Evolutionary conservation across 1,284 basidiomycete genomes (phyloP).

Genomic region (Inonotus hispidus): DNA sequence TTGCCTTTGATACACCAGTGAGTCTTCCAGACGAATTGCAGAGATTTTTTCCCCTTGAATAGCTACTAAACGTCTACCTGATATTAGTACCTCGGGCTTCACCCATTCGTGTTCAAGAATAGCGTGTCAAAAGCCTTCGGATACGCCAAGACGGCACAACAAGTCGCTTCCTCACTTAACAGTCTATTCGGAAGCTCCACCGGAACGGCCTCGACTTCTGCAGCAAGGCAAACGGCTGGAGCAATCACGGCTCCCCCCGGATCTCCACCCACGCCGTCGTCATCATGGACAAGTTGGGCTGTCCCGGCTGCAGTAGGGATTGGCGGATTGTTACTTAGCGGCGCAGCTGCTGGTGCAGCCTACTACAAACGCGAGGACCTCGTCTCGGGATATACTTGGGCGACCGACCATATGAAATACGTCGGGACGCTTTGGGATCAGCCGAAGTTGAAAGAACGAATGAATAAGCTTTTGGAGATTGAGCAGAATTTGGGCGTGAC

Average conservation of each 20-base stretch:
- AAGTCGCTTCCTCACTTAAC: constrained; percentile 42
- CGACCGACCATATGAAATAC: constrained; percentile 87
- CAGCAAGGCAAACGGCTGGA: constrained; percentile 27
- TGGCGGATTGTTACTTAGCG: constrained; percentile 69
- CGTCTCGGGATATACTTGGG: constrained; percentile 68
- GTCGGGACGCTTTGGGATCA: constrained; percentile 87
- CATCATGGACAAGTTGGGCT: constrained; percentile 54
- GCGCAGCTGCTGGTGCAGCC: constrained; percentile 80
- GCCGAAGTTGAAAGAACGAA: constrained; percentile 51
- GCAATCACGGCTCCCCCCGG: constrained; percentile 25
- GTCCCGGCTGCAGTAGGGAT: constrained; percentile 55
- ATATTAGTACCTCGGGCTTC: constrained; percentile 75
- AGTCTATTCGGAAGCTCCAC: constrained; percentile 50
- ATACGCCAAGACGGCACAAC: constrained; percentile 64
- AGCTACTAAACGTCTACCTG: constrained; percentile 13
- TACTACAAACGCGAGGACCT: constrained; percentile 77
- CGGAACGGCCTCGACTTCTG: constrained; percentile 35
- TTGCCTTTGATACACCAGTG: constrained; percentile 91
- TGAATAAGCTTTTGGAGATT: constrained; percentile 58
- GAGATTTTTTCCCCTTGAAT: background rate
- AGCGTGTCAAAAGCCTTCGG: constrained; percentile 71
- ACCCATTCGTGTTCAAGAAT: constrained; percentile 86
- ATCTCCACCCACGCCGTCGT: constrained; percentile 22
- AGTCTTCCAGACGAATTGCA: constrained; percentile 27
- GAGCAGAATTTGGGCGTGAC: constrained; percentile 57